Evolutionary conservation across 148 eudicot genomes (phyloP).

Genomic region (Cornus florida): DNA sequence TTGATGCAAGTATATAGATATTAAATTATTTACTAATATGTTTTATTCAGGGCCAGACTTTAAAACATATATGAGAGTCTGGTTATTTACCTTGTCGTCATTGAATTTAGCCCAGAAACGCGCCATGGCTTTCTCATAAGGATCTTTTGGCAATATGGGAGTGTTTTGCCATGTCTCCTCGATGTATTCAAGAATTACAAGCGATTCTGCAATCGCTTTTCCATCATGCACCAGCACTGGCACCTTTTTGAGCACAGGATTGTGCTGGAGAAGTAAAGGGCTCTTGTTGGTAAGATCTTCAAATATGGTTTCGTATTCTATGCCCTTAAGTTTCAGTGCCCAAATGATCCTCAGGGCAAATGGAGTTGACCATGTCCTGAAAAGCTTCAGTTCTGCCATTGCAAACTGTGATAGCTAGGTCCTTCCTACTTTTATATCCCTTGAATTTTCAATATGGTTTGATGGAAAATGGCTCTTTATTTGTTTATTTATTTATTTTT

Average conservation of each 20-base stretch:
- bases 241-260: conserved; percentile 35
- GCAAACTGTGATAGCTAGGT: too few species aligned
- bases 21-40: too few species aligned
- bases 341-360: conserved; percentile 31
- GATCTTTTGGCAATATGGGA: conserved; percentile 38
- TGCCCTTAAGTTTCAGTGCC: conserved; percentile 40
- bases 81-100: conserved; percentile 33
- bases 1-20: too few species aligned
- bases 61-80: neutral
- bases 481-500: too few species aligned
- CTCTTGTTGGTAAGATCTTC: conserved; percentile 36
- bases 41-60: too few species aligned
- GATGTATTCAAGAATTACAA: conserved; percentile 39
- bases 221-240: conserved; percentile 44
- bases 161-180: conserved; percentile 29
- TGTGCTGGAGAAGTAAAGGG: conserved; percentile 28
- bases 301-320: conserved; percentile 33
- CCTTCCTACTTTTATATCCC: too few species aligned
- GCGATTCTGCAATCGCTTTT: conserved; percentile 31
- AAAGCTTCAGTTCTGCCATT: conserved; percentile 38
- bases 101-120: conserved; percentile 43
- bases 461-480: neutral
- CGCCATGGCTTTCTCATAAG: conserved; percentile 37
- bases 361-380: conserved; percentile 48
- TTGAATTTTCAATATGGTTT: too few species aligned